phyloP scores from a whole-genome alignment of 2,329 filamentous ascomycete genomes.

The Botrytis aclada region DNA sequence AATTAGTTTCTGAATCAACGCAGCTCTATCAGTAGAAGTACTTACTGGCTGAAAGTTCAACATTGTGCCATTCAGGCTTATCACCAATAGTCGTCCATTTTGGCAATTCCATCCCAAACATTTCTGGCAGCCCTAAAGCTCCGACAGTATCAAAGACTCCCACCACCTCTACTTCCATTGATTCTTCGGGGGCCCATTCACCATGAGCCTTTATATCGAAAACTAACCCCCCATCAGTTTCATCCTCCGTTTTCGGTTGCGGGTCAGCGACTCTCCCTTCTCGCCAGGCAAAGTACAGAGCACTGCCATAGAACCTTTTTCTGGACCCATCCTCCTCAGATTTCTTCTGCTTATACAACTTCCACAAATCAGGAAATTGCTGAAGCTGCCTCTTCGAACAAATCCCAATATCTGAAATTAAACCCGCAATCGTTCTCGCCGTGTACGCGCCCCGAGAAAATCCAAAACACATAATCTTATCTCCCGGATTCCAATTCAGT shows the following conservation, averaged over 20 bases:
- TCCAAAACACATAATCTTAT: slow-evolving; percentile 29
- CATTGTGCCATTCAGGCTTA: slow-evolving; percentile 12
- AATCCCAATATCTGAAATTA: slow-evolving; percentile 21
- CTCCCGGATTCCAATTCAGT: not conserved
- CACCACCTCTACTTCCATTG: slow-evolving; percentile 22
- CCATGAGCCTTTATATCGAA: not conserved
- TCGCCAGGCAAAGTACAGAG: not conserved
- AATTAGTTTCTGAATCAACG: not conserved
- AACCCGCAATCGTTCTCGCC: slow-evolving; percentile 37
- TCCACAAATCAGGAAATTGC: not conserved
- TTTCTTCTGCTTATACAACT: not conserved
- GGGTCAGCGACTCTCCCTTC: not conserved
- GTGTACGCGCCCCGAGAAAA: slow-evolving; percentile 43
- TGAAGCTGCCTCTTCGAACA: not conserved
- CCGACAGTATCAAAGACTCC: slow-evolving; percentile 27
- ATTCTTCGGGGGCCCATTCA: not conserved
- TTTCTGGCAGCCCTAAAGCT: slow-evolving; percentile 12
- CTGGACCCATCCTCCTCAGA: not conserved
- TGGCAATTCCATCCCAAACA: not conserved
- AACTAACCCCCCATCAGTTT: not conserved
- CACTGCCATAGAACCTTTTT: not conserved
- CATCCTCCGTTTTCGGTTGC: not conserved
- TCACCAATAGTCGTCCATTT: not conserved
- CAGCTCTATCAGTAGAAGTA: not conserved
- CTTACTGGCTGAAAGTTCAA: slow-evolving; percentile 1